Base-by-base conservation (phyloP, 2,329 filamentous ascomycete species). In the Tolypocladium pustulatum region DNA sequence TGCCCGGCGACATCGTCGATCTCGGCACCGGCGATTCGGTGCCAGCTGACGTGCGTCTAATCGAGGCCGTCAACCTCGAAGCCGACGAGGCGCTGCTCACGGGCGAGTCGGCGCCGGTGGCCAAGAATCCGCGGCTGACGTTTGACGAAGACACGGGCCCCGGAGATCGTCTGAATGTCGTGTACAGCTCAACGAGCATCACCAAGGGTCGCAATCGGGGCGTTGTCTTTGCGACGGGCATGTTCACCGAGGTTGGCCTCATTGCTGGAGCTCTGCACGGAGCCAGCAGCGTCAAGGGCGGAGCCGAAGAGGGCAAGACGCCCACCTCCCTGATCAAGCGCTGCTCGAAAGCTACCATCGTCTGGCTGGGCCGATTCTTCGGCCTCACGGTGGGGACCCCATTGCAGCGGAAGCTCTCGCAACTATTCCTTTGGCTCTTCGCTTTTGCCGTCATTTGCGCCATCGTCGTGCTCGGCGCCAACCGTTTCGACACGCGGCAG, bases 351-450 rank as follows among this genome's bases (percentile, higher is more conserved):
- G 17, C 15, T 0, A 71, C 71, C 34, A 79, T 77, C 59, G 76
- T 79, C 64, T 72, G 76, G 25, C 64, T 80, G 54, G 75, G 75
- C 27, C 72, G 76, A 61, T 77, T 81, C 67, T 78, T 82, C 57
- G 80, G 75, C 56, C 68, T 77, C 60, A 73, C 70, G 41, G 73
- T 83, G 36, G 87, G 87, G 46, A 90, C 87, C 12, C 87, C 87
- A 1, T 75, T 90, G 41, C 86, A 89, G 69, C 81, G 81, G 63
- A 88, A 86, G 68, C 74, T 90, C 55, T 86, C 84, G 65, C 86
- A 87, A 69, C 81, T 90, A 58, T 87, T 87, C 10, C 79, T 88
- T 32, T 71, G 86, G 2, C 80, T 90, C 2, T 87, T 90, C 65
- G 81, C 78, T 54, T 80, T 86, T 40, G 87, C 76, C 54, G 66